These are phyloP conservation scores for Geoglossum glabrum DNA, from an alignment of 495 filamentous ascomycete genomes.

Conservation along the genomic window DNA sequence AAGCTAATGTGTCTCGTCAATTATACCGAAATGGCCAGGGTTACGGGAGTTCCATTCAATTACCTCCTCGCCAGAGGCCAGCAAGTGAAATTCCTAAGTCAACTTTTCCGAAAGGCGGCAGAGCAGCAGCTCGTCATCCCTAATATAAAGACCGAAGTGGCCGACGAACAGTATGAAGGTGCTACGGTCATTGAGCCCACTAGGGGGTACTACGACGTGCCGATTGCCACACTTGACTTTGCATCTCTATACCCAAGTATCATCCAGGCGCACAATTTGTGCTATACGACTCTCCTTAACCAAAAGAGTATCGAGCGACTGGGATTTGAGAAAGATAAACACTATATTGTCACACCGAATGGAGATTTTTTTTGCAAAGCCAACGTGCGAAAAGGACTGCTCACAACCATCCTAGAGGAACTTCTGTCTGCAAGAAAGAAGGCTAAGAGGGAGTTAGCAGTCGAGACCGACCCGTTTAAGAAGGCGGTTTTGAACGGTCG, in stretches of 20 bases:
- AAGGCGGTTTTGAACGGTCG: slow-evolving; percentile 95
- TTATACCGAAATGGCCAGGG: slow-evolving; percentile 98
- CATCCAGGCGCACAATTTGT: slow-evolving; percentile 96
- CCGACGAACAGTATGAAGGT: slow-evolving; percentile 83
- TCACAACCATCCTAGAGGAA: slow-evolving; percentile 91
- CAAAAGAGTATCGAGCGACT: slow-evolving; percentile 58
- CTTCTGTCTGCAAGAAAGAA: slow-evolving; percentile 73
- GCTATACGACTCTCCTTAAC: slow-evolving; percentile 87
- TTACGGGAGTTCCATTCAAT: slow-evolving; percentile 95
- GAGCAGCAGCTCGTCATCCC: slow-evolving; percentile 89
- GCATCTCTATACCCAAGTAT: slow-evolving; percentile 96
- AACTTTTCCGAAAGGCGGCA: slow-evolving; percentile 84
- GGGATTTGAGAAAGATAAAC: slow-evolving; percentile 57
- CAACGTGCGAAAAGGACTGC: slow-evolving; percentile 75
- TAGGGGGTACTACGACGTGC: slow-evolving; percentile 79
- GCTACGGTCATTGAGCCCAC: slow-evolving; percentile 95
- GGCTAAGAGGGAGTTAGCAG: slow-evolving; percentile 75
- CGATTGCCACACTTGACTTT: slow-evolving; percentile 95
- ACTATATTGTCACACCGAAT: slow-evolving; percentile 92
- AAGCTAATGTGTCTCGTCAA: slow-evolving; percentile 95
- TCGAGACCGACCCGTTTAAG: slow-evolving; percentile 89
- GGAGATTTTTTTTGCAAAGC: slow-evolving; percentile 80
- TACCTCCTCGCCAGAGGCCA: slow-evolving; percentile 82
- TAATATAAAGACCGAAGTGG: slow-evolving; percentile 42
- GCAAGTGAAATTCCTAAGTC: slow-evolving; percentile 94